Evolutionary conservation across 805 yeast genomes (phyloP).

Genomic region (Saccharomycopsis amapae): DNA sequence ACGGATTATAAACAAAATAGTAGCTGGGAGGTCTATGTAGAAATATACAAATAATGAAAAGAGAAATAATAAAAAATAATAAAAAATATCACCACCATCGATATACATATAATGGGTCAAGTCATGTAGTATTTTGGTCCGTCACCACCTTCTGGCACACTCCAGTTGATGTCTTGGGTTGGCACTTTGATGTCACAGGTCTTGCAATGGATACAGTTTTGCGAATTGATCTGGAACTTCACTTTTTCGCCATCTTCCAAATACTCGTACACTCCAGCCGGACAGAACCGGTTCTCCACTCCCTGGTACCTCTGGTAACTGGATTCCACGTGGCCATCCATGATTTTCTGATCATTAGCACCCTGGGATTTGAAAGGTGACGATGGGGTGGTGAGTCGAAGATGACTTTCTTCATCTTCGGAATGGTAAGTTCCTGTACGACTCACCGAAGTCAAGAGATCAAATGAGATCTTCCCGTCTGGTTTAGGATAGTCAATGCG

Average conservation of each 20-base stretch:
- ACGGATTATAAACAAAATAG: too few species aligned
- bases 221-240: conserved; percentile 87
- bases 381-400: conserved; percentile 54
- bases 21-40: too few species aligned
- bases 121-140: conserved; percentile 95
- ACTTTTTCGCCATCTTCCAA: conserved; percentile 44
- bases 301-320: conserved; percentile 73
- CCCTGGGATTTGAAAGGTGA: conserved; percentile 18
- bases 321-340: conserved; percentile 21
- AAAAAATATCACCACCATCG: too few species aligned
- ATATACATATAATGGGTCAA: too few species aligned
- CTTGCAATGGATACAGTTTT: conserved; percentile 97
- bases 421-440: conserved; percentile 95
- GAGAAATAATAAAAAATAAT: not conserved
- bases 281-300: conserved; percentile 87
- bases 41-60: too few species aligned
- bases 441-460: conserved; percentile 87
- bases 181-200: conserved; percentile 98
- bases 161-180: conserved; percentile 89
- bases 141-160: conserved; percentile 98
- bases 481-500: conserved; percentile 93
- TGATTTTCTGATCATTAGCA: conserved; percentile 25
- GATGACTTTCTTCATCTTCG: conserved; percentile 88
- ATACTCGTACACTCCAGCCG: conserved; percentile 97
- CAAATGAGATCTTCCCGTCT: conserved; percentile 88